Base-by-base conservation (phyloP, 148 eudicot genomes). In the Simmondsia chinensis region DNA sequence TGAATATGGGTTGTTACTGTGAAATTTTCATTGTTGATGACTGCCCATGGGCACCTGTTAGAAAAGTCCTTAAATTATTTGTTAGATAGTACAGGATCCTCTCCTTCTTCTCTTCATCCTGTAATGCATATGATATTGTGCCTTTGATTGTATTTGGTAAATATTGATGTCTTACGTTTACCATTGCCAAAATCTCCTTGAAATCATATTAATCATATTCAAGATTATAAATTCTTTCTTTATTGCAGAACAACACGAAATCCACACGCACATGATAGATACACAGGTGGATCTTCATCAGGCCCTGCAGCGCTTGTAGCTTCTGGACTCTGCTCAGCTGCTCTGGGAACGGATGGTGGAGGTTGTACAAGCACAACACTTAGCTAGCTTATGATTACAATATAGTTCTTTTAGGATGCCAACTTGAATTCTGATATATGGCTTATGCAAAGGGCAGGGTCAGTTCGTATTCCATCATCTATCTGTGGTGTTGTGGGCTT, bases 311-410 rank as follows among this genome's bases (percentile, higher is more conserved):
- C 99, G 46, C 62, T 93, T 64, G 89, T 93, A 57, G 94, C 96
- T 60, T 65, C 94, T 52, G 99, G 99, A 62, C 61, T 93, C 37
- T 86, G 96, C 58, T 75, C 96, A 38, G 99, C 95, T 72, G 85
- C 99, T 38, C 54, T 93, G 17, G 99, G 99, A 53, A 86, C 96
- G 51, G 99, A 93, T 64, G 99, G 99, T 21, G 99, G 99, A 86
- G 99, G 96, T 93, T 59, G 59, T 56, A 50, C 35, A 50, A 52
- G 48, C 37, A 33, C 33, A 32, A 42, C 55, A 40, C 28, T 27
- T 32, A 20, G 27, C 32, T 27, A 33, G 28, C 24, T 19, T 35
- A 24, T 1, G 30, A 4, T 23, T 9, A 24, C 36, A 10, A 7
- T 26, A 24, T 28, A 39, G 8, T 33, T 40, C 35, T 33, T 22